Base-by-base conservation (phyloP, 164 flowering plant genomes). In the Pachysandra terminalis region DNA sequence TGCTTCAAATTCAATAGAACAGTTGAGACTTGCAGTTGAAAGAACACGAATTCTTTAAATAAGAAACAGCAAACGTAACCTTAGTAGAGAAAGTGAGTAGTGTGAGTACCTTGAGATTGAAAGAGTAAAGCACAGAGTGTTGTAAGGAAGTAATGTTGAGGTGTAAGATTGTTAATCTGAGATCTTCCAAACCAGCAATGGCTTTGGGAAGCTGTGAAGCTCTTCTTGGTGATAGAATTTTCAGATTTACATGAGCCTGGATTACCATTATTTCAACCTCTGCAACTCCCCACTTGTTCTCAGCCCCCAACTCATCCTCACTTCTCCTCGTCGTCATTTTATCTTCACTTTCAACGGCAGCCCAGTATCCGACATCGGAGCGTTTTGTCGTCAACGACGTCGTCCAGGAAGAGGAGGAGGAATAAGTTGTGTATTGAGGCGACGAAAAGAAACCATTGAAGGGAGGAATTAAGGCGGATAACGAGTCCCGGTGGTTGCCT, bases 181-280 rank as follows among this genome's bases (percentile, higher is more conserved):
- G 82, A 23, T 79, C 79, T 75, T 87, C 89, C 61, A 87, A 63
- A 2, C 86, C 85, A 53, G 81, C 79, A 55, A 87, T 75, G 75
- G 78, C 81, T 63, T 74, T 81, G 32, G 83, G 56, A 41, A 85
- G 65, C 76, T 81, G 85, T 0, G 84, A 85, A 1, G 77, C 67
- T 65, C 83, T 76, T 67, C 80, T 81, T 19, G 57, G 67, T 28
- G 84, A 82, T 19, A 76, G 64, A 26, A 86, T 67, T 67, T 85
- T 87, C 66, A 87, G 71, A 72, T 84, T 87, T 23, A 77, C 90
- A 54, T 84, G 90, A n/a, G 75, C 79, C 45, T 86, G 85, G n/a
- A 84, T 78, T 49, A 85, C 78, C 12, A 75, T 75, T 19, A 81
- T 82, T 54, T 84, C 81, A 5, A 85, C 73, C 19, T 85, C 81